A percentile compares a stretch with the other conserved stretches of the same genome.
Evolutionary conservation across 2,329 filamentous ascomycete species (phyloP).

Genomic region (Colletotrichum chlorophyti): DNA sequence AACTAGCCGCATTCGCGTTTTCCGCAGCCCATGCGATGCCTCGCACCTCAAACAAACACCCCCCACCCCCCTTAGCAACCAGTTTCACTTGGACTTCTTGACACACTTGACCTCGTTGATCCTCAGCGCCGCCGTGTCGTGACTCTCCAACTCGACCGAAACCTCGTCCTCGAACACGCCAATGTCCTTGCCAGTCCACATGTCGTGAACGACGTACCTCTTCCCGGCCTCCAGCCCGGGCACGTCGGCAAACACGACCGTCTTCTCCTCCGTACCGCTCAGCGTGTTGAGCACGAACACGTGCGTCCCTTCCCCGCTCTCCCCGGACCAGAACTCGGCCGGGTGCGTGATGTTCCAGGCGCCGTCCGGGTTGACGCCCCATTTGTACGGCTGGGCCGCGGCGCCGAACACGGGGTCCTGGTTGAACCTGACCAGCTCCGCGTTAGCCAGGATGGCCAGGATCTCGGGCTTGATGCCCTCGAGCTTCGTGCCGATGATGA

Average conservation of each 20-base stretch:
- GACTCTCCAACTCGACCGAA: slow-evolving; percentile 36
- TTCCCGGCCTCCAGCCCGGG: slow-evolving; percentile 42
- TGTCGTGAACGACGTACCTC: slow-evolving; percentile 49
- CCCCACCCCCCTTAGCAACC: too few relatives aligned
- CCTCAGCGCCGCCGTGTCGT: slow-evolving; percentile 43
- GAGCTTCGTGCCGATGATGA: slow-evolving; percentile 55
- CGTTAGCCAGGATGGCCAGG: slow-evolving; percentile 50
- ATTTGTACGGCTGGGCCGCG: slow-evolving; percentile 52
- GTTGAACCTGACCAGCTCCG: slow-evolving; percentile 47
- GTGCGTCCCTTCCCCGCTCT: slow-evolving; percentile 48
- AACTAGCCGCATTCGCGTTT: too few relatives aligned
- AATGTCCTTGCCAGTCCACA: slow-evolving; percentile 51
- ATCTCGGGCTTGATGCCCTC: slow-evolving; percentile 41
- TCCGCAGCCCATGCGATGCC: not conserved
- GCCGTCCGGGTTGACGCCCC: slow-evolving; percentile 56
- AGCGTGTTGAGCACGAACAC: slow-evolving; percentile 55
- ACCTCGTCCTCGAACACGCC: slow-evolving; percentile 41
- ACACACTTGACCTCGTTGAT: slow-evolving; percentile 30
- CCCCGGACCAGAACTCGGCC: slow-evolving; percentile 57
- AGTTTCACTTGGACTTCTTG: slow-evolving; percentile 4
- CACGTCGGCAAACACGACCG: slow-evolving; percentile 49
- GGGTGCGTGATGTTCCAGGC: slow-evolving; percentile 55
- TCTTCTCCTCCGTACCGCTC: slow-evolving; percentile 39
- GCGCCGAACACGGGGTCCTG: slow-evolving; percentile 51
- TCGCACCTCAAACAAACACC: too few relatives aligned